Evolutionary conservation across 371 early-diverging fungal genomes (phyloP), one percentile per base, ranked within the genome.

Genomic region (Mortierella sp.): DNA sequence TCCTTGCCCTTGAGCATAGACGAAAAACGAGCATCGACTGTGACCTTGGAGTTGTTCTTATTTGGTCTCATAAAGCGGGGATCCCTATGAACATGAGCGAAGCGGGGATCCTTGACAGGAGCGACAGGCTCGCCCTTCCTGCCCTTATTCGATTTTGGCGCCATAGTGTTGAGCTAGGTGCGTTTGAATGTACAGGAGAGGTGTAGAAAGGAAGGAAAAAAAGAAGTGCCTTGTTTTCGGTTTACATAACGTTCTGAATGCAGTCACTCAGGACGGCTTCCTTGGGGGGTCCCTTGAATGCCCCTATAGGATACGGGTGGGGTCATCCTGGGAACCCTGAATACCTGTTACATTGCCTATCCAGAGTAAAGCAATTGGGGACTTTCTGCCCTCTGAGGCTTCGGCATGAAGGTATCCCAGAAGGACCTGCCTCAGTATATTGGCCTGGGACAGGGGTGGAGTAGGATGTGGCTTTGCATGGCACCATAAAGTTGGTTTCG

Each of bases 11-110:
- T 84, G 74, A 95, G 84, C 91, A 96, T 92, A 54, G 84, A 72
- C 43, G 87, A 80, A 81, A 97, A 97, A 55, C 98, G 93, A 54
- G 87, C 82, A 84, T 98, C 98, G 39, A 98, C 86, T n/a, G 86
- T 86, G 55, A 98, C 89, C 80, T 96, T 96, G 62, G 83, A 79
- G 53, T 90, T 90, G 71, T 87, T 87, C 82, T 91, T 93, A 67
- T 90, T 90, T 26, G 95, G 91, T 64, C 90, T 81, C 61, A 82
- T 64, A 79, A 98, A 98, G 13, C 96, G 90, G 58, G 96, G 96
- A 82, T 98, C 96, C 47, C 87, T 78, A 67, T 93, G 93, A 16
- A 95, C 89, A 67, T 88, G 89, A 0, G 87, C 65, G 72, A 98
- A 98, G 54, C 98, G 91, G 42, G 91, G 71, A 81, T 97, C 97